Base-by-base conservation (phyloP, 257 asterid genomes). In the Scutellaria baicalensis region DNA sequence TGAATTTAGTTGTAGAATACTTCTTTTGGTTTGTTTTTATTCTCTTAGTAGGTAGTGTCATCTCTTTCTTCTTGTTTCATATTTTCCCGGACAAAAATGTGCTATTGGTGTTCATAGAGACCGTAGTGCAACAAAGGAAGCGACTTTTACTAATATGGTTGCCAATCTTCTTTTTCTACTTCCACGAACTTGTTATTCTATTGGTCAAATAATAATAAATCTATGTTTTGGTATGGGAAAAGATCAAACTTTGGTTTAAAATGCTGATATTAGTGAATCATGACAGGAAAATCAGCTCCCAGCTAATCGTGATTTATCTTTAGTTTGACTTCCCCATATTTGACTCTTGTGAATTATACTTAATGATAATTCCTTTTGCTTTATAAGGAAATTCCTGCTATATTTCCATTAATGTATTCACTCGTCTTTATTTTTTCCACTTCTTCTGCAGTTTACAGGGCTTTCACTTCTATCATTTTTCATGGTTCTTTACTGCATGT, bases 401-500 rank as follows among this genome's bases (percentile, higher is more conserved):
- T 12, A 12, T 52, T 31, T 13, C 14, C 5, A 12, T 50, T 44
- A 42, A 56, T 38, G 57, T 69, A 35, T 35, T 51, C 49, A 40
- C 45, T 51, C 54, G 40, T 14, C 18, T 35, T 20, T 11, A n/a
- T 43, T 59, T 36, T 40, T 48, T 14, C 59, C 54, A 33, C 62
- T 51, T 60, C 65, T 55, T 57, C 66, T 78, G 77, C 97, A 92
- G 96, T 94, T 77, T 91, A 87, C 93, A 88, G 99, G 92, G 77
- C 82, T 69, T 91, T 76, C 72, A 85, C 96, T 16, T 83, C 96
- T 38, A 70, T 91, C 80, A 33, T 94, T 54, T 94, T 91, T 75
- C 99, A 94, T 81, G 99, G 97, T 52, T 91, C 97, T 61, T 35
- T 94, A 69, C 82, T 94, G 54, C 99, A 94, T 80, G 91, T 91